Percentiles rank a stretch among this genome's conserved stretches.
Evolutionary conservation across 2,329 filamentous ascomycete genomes (phyloP).

Genomic region (Ceratocystis smalleyi): DNA sequence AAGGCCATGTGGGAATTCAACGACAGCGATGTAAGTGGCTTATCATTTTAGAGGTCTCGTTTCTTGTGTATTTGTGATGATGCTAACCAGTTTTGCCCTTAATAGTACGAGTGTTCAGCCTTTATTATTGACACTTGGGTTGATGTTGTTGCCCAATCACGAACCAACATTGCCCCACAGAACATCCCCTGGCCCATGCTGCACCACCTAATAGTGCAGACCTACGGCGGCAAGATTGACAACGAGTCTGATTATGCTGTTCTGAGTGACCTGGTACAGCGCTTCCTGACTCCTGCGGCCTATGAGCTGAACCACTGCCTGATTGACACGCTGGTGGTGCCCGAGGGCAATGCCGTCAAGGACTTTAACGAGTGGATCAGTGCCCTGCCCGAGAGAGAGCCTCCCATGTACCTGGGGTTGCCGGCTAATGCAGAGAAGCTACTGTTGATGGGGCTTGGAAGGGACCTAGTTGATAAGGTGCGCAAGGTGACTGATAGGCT

Average conservation of each 20-base stretch:
- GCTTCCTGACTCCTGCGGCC: constrained; percentile 69
- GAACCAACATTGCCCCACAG: constrained; percentile 81
- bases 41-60: neutral
- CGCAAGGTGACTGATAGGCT: constrained; percentile 72
- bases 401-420: constrained; percentile 83
- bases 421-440: constrained; percentile 95
- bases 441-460: constrained; percentile 73
- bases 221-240: constrained; percentile 96
- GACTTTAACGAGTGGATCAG: constrained; percentile 91
- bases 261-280: constrained; percentile 56
- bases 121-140: constrained; percentile 95
- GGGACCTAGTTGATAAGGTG: constrained; percentile 69
- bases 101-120: constrained; percentile 79
- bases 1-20: constrained; percentile 99
- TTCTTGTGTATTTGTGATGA: neutral
- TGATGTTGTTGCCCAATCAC: constrained; percentile 62
- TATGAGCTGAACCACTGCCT: constrained; percentile 89
- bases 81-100: neutral
- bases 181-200: constrained; percentile 97
- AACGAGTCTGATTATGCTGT: constrained; percentile 68
- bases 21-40: constrained; percentile 79
- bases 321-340: constrained; percentile 61
- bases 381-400: constrained; percentile 80
- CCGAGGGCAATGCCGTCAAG: constrained; percentile 62
- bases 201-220: constrained; percentile 76